These are phyloP conservation scores for Coleophoma eucalyptorum DNA, from an alignment of 2,329 filamentous ascomycete genomes.

Conservation along the genomic window DNA sequence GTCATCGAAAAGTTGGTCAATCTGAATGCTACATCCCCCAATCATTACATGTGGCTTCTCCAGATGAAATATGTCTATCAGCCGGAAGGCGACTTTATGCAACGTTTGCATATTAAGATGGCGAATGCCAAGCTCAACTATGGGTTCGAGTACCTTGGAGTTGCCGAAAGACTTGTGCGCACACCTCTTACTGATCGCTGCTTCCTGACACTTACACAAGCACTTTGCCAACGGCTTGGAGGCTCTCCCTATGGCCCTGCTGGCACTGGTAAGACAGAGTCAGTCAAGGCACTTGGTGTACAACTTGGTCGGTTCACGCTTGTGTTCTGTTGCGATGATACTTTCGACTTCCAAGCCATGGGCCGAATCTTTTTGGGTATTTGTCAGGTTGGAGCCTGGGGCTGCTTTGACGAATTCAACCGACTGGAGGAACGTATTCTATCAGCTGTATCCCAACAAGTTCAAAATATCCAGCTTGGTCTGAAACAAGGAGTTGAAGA, in stretches of 20 bases:
- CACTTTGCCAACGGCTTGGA: constrained; percentile 88
- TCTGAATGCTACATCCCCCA: constrained; percentile 68
- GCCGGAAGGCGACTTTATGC: constrained; percentile 73
- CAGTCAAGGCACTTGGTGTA: constrained; percentile 94
- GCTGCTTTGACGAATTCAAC: constrained; percentile 99
- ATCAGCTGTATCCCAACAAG: constrained; percentile 97
- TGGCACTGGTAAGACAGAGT: constrained; percentile 98
- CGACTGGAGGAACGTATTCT: constrained; percentile 96
- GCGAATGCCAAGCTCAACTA: constrained; percentile 94
- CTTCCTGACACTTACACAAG: constrained; percentile 96
- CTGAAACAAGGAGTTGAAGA: constrained; percentile 81
- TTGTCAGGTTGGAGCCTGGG: constrained; percentile 98
- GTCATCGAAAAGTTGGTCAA: constrained; percentile 82
- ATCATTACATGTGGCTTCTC: constrained; percentile 87
- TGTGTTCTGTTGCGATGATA: constrained; percentile 99
- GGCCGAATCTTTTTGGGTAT: constrained; percentile 98
- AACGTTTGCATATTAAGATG: constrained; percentile 89
- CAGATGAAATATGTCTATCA: constrained; percentile 96
- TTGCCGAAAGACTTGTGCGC: constrained; percentile 91
- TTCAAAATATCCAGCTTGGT: constrained; percentile 98
- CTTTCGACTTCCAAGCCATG: constrained; percentile 99
- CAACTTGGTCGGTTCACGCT: constrained; percentile 96
- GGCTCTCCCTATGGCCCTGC: constrained; percentile 97
- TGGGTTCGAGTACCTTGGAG: constrained; percentile 96
- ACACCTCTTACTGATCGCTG: constrained; percentile 97